phyloP scores from a whole-genome alignment of 345 rosid genomes.

The Linum usitatissimum region DNA sequence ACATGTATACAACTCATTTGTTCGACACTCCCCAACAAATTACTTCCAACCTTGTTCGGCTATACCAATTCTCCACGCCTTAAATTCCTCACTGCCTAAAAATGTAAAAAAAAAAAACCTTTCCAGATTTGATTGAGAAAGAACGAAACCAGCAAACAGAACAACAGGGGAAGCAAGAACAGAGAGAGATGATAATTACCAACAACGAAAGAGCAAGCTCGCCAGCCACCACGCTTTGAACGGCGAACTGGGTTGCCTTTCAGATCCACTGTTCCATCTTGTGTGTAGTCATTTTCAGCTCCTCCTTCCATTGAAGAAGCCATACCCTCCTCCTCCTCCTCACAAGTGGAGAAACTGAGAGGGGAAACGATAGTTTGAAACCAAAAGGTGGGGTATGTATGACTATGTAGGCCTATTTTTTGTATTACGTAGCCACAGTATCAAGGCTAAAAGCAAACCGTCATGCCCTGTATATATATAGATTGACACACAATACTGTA shows the following conservation, averaged over 20 bases:
- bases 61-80: too few relatives aligned
- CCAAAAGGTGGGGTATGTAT: too few relatives aligned
- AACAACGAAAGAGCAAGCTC: conserved; percentile 69
- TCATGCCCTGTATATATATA: too few relatives aligned
- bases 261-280: conserved; percentile 93
- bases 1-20: too few relatives aligned
- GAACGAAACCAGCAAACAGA: neutral
- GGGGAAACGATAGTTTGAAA: neutral
- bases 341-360: conserved; percentile 2
- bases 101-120: too few relatives aligned
- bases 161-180: neutral
- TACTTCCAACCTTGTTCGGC: too few relatives aligned
- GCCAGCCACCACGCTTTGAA: conserved; percentile 82
- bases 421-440: neutral
- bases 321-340: too few relatives aligned
- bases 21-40: too few relatives aligned
- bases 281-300: conserved; percentile 41
- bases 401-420: too few relatives aligned
- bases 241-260: conserved; percentile 67
- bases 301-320: conserved; percentile 23
- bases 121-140: too few relatives aligned
- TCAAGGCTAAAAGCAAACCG: too few relatives aligned
- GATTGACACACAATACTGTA: neutral
- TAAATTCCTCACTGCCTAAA: too few relatives aligned
- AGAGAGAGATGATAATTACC: conserved; percentile 27